Evolutionary conservation across 768 basidiomycete species (phyloP).

Genomic region (Mycena vitilis): DNA sequence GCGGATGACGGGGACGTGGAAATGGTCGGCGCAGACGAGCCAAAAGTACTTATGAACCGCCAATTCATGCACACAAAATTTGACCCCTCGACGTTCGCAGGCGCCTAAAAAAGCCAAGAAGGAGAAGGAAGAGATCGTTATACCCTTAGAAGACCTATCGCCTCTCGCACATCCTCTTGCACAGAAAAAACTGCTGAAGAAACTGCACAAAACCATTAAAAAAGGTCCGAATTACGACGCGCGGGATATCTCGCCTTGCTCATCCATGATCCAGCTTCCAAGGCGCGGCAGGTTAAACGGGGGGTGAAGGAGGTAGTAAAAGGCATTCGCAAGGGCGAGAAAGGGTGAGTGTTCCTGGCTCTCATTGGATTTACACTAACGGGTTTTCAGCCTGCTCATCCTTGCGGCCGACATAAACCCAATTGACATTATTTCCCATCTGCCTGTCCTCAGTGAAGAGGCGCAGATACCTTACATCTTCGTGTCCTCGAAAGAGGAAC

Average conservation of each 20-base stretch:
- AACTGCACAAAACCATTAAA: slow-evolving; percentile 94
- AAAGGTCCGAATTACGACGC: slow-evolving; percentile 64
- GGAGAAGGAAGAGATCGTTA: slow-evolving; percentile 72
- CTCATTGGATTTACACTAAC: slow-evolving; percentile 8
- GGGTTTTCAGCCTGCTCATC: slow-evolving; percentile 74
- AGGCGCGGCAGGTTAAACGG: slow-evolving; percentile 93
- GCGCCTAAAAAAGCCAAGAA: slow-evolving; percentile 73
- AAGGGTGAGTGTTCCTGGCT: slow-evolving; percentile 71
- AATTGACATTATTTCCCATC: slow-evolving; percentile 97
- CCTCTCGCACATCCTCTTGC: slow-evolving; percentile 96
- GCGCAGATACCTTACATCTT: slow-evolving; percentile 91
- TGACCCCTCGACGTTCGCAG: slow-evolving; percentile 38
- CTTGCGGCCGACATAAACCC: slow-evolving; percentile 98
- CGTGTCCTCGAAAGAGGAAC: slow-evolving; percentile 92
- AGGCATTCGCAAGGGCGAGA: slow-evolving; percentile 96
- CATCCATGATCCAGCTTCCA: slow-evolving; percentile 73
- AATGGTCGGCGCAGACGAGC: slow-evolving; percentile 52
- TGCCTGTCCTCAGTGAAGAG: slow-evolving; percentile 95
- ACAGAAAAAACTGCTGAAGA: slow-evolving; percentile 92
- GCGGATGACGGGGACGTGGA: slow-evolving; percentile 61
- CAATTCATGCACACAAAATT: slow-evolving; percentile 13
- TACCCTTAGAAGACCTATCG: slow-evolving; percentile 85
- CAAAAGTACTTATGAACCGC: slow-evolving; percentile 44
- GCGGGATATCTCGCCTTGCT: slow-evolving; percentile 11
- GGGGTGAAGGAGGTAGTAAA: slow-evolving; percentile 99